Conservation (phyloP, 164 flowering plant species). For the Sextonia rubra region DNA sequence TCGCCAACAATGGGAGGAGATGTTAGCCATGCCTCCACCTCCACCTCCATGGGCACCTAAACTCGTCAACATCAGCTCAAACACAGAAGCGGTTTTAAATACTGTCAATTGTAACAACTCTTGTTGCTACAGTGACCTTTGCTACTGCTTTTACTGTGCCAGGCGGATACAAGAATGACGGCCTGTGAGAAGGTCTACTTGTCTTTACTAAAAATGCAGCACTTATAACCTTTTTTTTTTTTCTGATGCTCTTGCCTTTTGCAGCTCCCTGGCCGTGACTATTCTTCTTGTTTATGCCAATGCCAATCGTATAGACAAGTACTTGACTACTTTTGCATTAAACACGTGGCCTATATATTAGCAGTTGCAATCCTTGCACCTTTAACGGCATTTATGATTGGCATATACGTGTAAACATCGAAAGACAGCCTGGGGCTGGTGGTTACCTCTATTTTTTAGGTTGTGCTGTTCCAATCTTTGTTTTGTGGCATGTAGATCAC, state of each 20-base stretch:
- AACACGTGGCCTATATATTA: no score
- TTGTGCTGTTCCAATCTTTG: no score
- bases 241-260: not conserved
- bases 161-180: not conserved
- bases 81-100: not conserved
- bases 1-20: not conserved
- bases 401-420: no score
- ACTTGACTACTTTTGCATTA: no score
- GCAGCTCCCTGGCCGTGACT: not conserved
- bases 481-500: no score
- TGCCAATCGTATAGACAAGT: no score
- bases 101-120: conserved; percentile 9
- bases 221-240: not conserved
- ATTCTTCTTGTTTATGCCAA: not conserved
- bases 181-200: not conserved
- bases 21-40: not conserved
- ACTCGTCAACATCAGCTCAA: not conserved
- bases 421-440: no score
- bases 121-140: not conserved
- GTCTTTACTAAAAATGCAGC: not conserved
- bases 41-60: not conserved
- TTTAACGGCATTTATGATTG: no score
- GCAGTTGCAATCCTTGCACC: no score
- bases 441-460: no score
- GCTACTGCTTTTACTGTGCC: not conserved